These are phyloP conservation scores for Epichloe uncinata DNA, from an alignment of 2,329 filamentous ascomycete genomes.

Conservation along the genomic window DNA sequence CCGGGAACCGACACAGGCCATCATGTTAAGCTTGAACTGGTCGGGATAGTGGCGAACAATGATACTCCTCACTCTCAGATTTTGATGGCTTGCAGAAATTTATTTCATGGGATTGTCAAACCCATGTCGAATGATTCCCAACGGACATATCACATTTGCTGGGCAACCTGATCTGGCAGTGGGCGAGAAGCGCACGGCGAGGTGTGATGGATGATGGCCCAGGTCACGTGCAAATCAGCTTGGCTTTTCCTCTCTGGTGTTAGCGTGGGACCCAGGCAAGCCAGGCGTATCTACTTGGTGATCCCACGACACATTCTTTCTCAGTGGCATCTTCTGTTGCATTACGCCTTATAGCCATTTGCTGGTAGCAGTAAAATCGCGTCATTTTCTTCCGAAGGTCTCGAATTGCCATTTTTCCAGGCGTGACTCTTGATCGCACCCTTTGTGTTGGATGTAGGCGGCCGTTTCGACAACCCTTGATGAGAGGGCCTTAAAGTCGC, in stretches of 20 bases:
- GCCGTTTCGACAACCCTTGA: slow-evolving; percentile 20
- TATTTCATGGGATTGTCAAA: too few species aligned
- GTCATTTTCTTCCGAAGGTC: slow-evolving; percentile 3
- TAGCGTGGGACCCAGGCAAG: slow-evolving; percentile 13
- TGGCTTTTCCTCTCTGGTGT: slow-evolving; percentile 16
- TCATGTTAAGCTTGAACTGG: too few species aligned
- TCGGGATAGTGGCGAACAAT: too few species aligned
- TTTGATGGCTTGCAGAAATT: too few species aligned
- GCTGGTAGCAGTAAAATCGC: slow-evolving; percentile 11
- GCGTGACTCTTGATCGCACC: slow-evolving; percentile 16
- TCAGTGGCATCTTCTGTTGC: slow-evolving; percentile 17
- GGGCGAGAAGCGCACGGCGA: background rate
- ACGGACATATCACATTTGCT: too few species aligned
- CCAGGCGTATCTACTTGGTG: slow-evolving; percentile 12
- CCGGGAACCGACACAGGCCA: too few species aligned
- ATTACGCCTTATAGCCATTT: slow-evolving; percentile 15
- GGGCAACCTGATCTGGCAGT: background rate
- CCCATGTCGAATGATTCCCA: too few species aligned
- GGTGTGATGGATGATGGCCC: background rate
- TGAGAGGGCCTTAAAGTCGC: slow-evolving; percentile 26
- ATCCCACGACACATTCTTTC: slow-evolving; percentile 28
- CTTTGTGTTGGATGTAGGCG: slow-evolving; percentile 20
- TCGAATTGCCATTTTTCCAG: slow-evolving; percentile 8
- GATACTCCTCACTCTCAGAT: too few species aligned
- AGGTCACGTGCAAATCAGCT: slow-evolving; percentile 15